Evolutionary conservation across 257 asterid species (phyloP).

Genomic region (Lycium barbarum): DNA sequence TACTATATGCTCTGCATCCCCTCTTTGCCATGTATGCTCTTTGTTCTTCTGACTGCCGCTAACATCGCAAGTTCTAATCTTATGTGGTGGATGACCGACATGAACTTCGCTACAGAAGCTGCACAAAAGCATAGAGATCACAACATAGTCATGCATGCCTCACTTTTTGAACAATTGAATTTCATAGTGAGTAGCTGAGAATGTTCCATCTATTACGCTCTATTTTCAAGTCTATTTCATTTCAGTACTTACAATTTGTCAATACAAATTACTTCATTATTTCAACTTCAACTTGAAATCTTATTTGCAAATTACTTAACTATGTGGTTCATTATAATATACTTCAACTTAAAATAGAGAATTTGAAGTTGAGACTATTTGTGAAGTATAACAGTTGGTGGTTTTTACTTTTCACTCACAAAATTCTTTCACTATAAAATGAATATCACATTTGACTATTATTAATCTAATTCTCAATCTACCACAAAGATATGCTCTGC

Average conservation of each 20-base stretch:
- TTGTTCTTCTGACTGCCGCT: conserved; percentile 55
- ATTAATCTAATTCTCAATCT: neutral
- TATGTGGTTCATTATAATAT: no score
- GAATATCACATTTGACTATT: neutral
- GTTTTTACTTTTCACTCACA: no score
- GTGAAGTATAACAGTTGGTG: no score
- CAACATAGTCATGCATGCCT: neutral
- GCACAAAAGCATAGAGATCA: conserved; percentile 34
- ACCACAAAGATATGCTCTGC: neutral
- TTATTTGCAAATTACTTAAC: no score
- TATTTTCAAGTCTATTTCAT: conserved; percentile 20
- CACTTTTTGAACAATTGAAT: neutral
- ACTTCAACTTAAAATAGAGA: no score
- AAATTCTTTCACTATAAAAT: no score
- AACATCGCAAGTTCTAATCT: conserved; percentile 64
- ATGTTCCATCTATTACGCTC: neutral
- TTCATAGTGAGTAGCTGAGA: neutral
- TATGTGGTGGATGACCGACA: conserved; percentile 69
- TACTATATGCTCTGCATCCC: conserved; percentile 56
- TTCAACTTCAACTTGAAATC: no score
- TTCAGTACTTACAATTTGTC: neutral
- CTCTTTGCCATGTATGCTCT: conserved; percentile 70
- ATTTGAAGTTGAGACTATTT: no score
- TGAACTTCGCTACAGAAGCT: conserved; percentile 75
- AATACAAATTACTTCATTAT: no score